Evolutionary conservation across 2,329 filamentous ascomycete species (phyloP), one percentile per base, ranked within the genome.

Genomic region (Aspergillus sojae): DNA sequence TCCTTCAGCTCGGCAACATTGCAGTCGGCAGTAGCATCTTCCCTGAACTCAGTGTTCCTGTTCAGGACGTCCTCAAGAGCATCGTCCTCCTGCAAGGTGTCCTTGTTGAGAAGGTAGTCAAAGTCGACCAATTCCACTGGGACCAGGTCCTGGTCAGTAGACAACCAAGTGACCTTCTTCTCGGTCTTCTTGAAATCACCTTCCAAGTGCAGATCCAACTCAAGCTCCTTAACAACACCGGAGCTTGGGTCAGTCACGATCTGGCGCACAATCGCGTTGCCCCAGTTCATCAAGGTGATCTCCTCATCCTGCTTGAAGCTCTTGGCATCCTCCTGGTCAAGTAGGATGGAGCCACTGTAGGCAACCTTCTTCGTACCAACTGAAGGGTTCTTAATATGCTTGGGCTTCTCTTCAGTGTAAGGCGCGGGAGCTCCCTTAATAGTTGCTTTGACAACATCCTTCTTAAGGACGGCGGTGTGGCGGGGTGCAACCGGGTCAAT

Each of bases 241-340:
- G 79, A 78, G 34, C 48, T 52, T 21, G 81, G 79, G 62, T 81
- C 78, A 39, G 82, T 81, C 55, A 86, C 83, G 67, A 82, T 80
- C 72, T 79, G 79, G 57, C 78, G 71, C 79, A 87, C 73, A 81
- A 78, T 73, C 71, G 67, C 83, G 78, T 82, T 87, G 75, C 94
- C 95, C 94, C 94, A 98, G 77, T 91, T 91, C 94, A 97, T 97
- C 48, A 97, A 85, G 0, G 94, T 97, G 72, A 98, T 92, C 79
- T 97, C 94, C 82, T 98, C 94, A 74, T 90, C 89, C 64, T 90
- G 85, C 71, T 88, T 90, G 80, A 97, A 96, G 30, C 86, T 86
- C 76, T 90, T 89, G 65, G 90, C 92, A 72, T 98, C 94, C 53
- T 85, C 91, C 79, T 97, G 94, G 75, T 97, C 94, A 58, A 98